phyloP scores from a whole-genome alignment of 805 yeast species.

The Saccharomycopsis sp. region DNA sequence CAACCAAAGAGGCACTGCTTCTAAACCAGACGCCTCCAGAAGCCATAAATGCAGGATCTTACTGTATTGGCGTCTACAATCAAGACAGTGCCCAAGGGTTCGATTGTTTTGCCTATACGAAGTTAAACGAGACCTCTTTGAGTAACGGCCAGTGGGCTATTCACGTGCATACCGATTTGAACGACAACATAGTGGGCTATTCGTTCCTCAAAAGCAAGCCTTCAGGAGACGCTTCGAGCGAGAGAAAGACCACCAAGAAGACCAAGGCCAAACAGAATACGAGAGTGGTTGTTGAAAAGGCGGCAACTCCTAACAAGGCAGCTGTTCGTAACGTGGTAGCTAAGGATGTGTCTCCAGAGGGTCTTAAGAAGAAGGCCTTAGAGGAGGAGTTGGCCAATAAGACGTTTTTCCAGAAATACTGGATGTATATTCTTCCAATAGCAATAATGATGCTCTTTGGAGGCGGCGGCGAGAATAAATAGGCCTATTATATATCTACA shows the following conservation, averaged over 20 bases:
- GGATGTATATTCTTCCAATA: conserved; percentile 20
- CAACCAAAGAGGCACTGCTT: neutral
- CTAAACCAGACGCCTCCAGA: neutral
- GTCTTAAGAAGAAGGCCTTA: neutral
- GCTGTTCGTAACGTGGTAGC: neutral
- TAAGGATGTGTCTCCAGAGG: neutral
- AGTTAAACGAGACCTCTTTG: neutral
- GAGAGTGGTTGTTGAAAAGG: neutral
- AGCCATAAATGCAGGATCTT: neutral
- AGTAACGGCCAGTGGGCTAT: neutral
- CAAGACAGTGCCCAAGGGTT: neutral
- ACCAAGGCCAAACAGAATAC: neutral
- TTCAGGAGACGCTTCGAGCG: neutral
- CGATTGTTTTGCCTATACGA: neutral
- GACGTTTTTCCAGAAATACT: conserved; percentile 20
- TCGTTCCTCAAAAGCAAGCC: neutral
- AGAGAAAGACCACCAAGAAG: neutral
- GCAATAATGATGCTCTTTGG: conserved; percentile 14
- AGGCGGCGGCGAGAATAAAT: conserved; percentile 12
- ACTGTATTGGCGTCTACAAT: neutral
- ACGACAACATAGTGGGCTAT: neutral
- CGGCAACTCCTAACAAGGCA: neutral
- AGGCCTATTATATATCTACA: no score
- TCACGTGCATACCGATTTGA: neutral
- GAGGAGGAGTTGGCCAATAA: conserved; percentile 7